A percentile compares a stretch with the other conserved stretches of the same genome.
Conservation (phyloP, 495 filamentous ascomycete genomes). For the Podospora pseudocomata region DNA sequence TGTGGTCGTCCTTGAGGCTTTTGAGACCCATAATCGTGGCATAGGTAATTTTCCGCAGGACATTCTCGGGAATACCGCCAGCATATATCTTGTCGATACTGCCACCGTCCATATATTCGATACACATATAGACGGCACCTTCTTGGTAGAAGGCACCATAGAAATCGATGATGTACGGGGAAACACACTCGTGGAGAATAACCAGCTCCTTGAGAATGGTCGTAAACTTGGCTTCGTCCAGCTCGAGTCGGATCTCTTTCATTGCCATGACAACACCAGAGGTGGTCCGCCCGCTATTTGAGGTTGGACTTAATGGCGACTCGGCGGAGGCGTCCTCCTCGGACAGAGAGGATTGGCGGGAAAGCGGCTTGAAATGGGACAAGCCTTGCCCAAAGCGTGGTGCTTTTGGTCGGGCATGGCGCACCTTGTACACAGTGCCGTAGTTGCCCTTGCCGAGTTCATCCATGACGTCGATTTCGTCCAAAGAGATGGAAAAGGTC, state of each 20-base stretch:
- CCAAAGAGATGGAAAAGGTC: constrained; percentile 89
- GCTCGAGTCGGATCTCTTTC: constrained; percentile 96
- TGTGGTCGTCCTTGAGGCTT: constrained; percentile 93
- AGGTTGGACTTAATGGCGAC: constrained; percentile 20
- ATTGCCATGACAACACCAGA: constrained; percentile 91
- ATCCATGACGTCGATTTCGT: constrained; percentile 91
- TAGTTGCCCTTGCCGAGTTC: constrained; percentile 98
- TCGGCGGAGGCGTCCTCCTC: constrained; percentile 27
- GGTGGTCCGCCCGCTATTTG: constrained; percentile 27
- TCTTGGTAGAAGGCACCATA: constrained; percentile 99
- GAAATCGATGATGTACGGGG: constrained; percentile 96
- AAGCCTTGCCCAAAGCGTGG: constrained; percentile 78
- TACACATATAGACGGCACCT: constrained; percentile 97
- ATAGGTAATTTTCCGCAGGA: constrained; percentile 88
- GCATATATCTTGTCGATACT: constrained; percentile 95
- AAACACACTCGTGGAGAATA: constrained; percentile 90
- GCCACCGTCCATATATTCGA: constrained; percentile 99
- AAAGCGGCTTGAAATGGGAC: constrained; percentile 51
- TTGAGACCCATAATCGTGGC: constrained; percentile 89
- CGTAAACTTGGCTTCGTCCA: constrained; percentile 94
- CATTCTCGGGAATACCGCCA: constrained; percentile 85
- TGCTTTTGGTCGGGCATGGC: constrained; percentile 74
- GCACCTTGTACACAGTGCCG: constrained; percentile 94
- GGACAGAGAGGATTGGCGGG: constrained; percentile 34
- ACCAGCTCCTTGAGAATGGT: constrained; percentile 98